Percentiles rank a stretch among this genome's conserved stretches.
phyloP scores from a whole-genome alignment of 2,329 filamentous ascomycete genomes.

The Stagonosporopsis tanaceti region DNA sequence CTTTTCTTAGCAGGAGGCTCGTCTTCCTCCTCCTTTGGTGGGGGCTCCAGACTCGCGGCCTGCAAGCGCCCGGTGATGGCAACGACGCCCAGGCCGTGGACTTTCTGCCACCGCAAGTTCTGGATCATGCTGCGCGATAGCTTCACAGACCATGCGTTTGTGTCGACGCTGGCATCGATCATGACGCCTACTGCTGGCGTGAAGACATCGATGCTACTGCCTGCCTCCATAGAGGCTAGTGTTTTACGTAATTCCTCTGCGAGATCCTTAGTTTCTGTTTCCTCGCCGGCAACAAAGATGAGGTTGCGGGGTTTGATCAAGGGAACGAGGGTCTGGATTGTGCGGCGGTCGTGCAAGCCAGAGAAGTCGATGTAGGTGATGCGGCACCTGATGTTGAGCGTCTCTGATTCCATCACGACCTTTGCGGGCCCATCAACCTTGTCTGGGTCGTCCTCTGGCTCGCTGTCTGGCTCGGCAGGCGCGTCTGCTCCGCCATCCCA shows the following conservation, averaged over 20 bases:
- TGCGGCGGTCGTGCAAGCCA: slow-evolving; percentile 91
- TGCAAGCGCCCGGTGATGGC: slow-evolving; percentile 82
- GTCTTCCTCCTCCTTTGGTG: slow-evolving; percentile 51
- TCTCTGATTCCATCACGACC: slow-evolving; percentile 69
- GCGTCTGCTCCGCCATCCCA: slow-evolving; percentile 75
- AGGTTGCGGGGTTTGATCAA: slow-evolving; percentile 93
- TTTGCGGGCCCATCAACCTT: slow-evolving; percentile 75
- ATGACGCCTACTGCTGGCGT: slow-evolving; percentile 76
- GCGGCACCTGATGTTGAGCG: slow-evolving; percentile 73
- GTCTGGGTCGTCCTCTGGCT: slow-evolving; percentile 61
- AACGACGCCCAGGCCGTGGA: slow-evolving; percentile 87
- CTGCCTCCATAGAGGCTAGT: slow-evolving; percentile 55
- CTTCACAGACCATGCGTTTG: slow-evolving; percentile 95
- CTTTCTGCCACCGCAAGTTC: slow-evolving; percentile 92
- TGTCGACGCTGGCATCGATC: slow-evolving; percentile 94
- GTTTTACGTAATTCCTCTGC: slow-evolving; percentile 82
- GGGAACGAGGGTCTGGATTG: slow-evolving; percentile 91
- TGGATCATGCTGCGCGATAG: slow-evolving; percentile 85
- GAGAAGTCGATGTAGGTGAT: slow-evolving; percentile 92
- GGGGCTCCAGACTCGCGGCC: slow-evolving; percentile 54
- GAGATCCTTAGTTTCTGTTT: slow-evolving; percentile 75
- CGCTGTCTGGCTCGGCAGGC: slow-evolving; percentile 54
- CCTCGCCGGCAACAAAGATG: slow-evolving; percentile 84
- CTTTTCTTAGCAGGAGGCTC: slow-evolving; percentile 61
- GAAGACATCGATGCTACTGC: slow-evolving; percentile 71